These are phyloP conservation scores for Volutella citrinella DNA, from an alignment of 2,329 filamentous ascomycete species.

Conservation along the genomic window DNA sequence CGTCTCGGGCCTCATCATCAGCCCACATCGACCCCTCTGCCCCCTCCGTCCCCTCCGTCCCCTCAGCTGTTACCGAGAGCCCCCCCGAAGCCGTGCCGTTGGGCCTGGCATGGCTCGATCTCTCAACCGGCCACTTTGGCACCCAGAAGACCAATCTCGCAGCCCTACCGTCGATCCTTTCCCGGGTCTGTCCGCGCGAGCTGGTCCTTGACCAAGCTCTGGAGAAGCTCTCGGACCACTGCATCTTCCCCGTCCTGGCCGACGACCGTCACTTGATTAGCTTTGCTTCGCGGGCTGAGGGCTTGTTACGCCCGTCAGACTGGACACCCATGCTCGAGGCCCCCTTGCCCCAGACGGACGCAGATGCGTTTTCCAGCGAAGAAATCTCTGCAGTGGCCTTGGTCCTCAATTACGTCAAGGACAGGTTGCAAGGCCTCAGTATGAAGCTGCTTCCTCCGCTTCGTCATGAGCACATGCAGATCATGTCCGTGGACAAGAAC, in stretches of 20 bases:
- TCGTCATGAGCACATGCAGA: constrained; percentile 69
- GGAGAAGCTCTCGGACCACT: constrained; percentile 55
- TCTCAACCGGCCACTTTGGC: constrained; percentile 92
- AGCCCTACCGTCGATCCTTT: constrained; percentile 74
- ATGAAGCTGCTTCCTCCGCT: constrained; percentile 82
- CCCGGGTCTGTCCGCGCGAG: constrained; percentile 80
- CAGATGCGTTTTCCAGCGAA: constrained; percentile 56
- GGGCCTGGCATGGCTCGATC: constrained; percentile 89
- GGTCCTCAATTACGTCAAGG: constrained; percentile 80
- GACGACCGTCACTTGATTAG: constrained; percentile 76
- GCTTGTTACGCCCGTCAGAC: constrained; percentile 50
- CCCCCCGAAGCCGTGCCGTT: constrained; percentile 38
- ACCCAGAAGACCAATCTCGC: constrained; percentile 72
- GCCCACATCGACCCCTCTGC: constrained; percentile 3
- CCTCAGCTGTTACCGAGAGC: constrained; percentile 18
- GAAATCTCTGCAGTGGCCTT: constrained; percentile 77
- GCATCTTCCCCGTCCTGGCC: constrained; percentile 64
- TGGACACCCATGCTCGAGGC: constrained; percentile 80
- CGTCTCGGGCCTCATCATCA: constrained; percentile 14
- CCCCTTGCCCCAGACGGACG: constrained; percentile 54
- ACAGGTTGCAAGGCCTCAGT: constrained; percentile 71
- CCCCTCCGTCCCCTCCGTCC: constrained; percentile 15
- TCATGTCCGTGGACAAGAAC: constrained; percentile 90
- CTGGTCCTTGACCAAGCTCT: constrained; percentile 71
- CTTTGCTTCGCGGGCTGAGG: constrained; percentile 56